Evolutionary conservation across 176 grass and related monocot species (phyloP).

Genomic region (Saccharum officinarum): DNA sequence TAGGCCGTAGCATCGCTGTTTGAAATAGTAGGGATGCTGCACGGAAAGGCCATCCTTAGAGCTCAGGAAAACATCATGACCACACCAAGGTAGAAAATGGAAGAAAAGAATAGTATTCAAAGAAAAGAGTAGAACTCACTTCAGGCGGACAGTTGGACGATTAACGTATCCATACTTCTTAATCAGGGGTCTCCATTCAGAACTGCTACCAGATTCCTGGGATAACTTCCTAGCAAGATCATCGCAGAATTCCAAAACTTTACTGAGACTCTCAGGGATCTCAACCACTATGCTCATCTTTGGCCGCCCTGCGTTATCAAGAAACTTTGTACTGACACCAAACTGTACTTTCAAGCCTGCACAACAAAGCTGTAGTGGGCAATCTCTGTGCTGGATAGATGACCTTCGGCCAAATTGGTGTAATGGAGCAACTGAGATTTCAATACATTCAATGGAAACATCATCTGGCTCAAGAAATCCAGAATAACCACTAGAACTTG

Average conservation of each 20-base stretch:
- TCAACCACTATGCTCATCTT: conserved; percentile 75
- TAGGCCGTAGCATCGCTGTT: conserved; percentile 43
- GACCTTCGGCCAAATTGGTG: conserved; percentile 54
- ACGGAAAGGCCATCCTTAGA: conserved; percentile 26
- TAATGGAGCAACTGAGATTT: conserved; percentile 39
- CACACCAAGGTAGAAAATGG: neutral
- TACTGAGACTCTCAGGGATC: conserved; percentile 63
- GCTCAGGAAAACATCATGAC: neutral
- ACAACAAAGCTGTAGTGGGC: conserved; percentile 60
- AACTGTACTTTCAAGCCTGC: conserved; percentile 57
- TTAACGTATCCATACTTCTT: conserved; percentile 70
- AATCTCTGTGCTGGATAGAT: conserved; percentile 56
- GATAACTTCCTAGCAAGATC: conserved; percentile 54
- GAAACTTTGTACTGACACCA: conserved; percentile 68
- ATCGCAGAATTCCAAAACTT: conserved; percentile 76
- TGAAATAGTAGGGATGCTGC: conserved; percentile 66
- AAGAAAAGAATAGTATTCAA: neutral
- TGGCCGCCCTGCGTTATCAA: conserved; percentile 64
- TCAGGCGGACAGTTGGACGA: conserved; percentile 61
- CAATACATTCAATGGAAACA: conserved; percentile 61
- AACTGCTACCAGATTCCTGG: conserved; percentile 67
- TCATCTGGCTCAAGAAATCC: conserved; percentile 62
- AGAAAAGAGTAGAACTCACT: conserved; percentile 47
- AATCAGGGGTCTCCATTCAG: conserved; percentile 76
- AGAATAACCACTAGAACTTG: conserved; percentile 54